A percentile compares a stretch with the other conserved stretches of the same genome.
These are phyloP conservation scores for Persicaria maculosa DNA, from an alignment of 148 eudicot genomes.

Conservation along the genomic window DNA sequence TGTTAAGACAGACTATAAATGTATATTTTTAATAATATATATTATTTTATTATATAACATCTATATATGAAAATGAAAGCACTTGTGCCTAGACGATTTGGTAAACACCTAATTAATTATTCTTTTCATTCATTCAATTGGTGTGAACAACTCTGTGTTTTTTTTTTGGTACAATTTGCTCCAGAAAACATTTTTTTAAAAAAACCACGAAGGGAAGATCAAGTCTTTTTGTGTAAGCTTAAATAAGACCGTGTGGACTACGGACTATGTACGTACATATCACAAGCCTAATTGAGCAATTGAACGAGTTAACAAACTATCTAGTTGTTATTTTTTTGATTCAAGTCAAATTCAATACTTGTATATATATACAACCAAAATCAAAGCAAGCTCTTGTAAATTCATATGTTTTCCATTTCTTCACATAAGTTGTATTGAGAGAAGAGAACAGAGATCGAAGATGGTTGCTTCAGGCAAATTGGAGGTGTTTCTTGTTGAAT, in stretches of 20 bases:
- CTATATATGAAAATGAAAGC: background rate
- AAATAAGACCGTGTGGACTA: too few relatives aligned
- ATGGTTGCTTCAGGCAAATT: constrained; percentile 11
- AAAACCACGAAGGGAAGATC: too few relatives aligned
- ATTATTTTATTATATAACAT: background rate
- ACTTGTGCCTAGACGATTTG: background rate
- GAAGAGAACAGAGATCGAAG: background rate
- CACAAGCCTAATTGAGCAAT: background rate
- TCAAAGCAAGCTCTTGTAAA: background rate
- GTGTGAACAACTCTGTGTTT: too few relatives aligned
- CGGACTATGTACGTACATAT: too few relatives aligned
- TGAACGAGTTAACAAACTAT: background rate
- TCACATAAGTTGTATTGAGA: background rate
- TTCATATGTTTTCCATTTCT: background rate
- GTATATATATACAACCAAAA: background rate
- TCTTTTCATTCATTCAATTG: too few relatives aligned
- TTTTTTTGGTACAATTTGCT: too few relatives aligned
- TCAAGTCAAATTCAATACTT: background rate
- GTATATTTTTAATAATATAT: background rate
- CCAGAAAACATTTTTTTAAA: too few relatives aligned
- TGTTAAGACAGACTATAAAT: too few relatives aligned
- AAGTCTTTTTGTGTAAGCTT: too few relatives aligned
- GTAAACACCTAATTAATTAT: background rate
- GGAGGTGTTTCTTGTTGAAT: constrained; percentile 24
- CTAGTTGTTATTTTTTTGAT: background rate